Conservation (phyloP, 2,329 filamentous ascomycete genomes). For the Cercospora brassicicola region DNA sequence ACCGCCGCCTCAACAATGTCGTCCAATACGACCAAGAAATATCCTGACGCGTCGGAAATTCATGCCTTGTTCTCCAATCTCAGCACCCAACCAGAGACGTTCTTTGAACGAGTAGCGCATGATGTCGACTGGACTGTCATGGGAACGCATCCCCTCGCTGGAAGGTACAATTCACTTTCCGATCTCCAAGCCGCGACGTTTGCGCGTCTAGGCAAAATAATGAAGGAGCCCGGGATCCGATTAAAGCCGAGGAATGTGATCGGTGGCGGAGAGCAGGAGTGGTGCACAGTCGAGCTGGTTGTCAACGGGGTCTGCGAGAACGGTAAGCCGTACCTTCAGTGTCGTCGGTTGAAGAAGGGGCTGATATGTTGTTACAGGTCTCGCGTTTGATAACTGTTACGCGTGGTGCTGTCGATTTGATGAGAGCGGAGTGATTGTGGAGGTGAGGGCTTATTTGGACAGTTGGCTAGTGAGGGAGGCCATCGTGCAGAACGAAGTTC, state of each 20-base stretch:
- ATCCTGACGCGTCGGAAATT: constrained; percentile 14
- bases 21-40: not conserved
- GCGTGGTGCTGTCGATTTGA: constrained; percentile 27
- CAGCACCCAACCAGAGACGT: constrained; percentile 5
- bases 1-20: not conserved
- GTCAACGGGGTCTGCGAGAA: constrained; percentile 21
- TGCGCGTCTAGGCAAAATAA: constrained; percentile 18
- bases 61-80: constrained; percentile 20
- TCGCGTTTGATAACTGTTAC: constrained; percentile 25
- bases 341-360: not conserved
- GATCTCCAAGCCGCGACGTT: constrained; percentile 20
- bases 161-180: constrained; percentile 17
- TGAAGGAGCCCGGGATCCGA: constrained; percentile 19
- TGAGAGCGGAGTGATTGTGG: constrained; percentile 19
- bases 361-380: constrained; percentile 14
- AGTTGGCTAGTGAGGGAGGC: constrained; percentile 25
- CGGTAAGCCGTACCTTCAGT: constrained; percentile 6
- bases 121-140: constrained; percentile 28
- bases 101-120: constrained; percentile 22
- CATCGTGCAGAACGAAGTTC: constrained; percentile 20
- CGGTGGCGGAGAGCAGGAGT: constrained; percentile 21
- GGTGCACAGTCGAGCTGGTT: constrained; percentile 25
- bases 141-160: constrained; percentile 25
- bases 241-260: constrained; percentile 26
- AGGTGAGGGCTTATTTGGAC: constrained; percentile 28